These are phyloP conservation scores for Aspergillaceae sp. DNA, from an alignment of 2,329 filamentous ascomycete species.

Conservation along the genomic window DNA sequence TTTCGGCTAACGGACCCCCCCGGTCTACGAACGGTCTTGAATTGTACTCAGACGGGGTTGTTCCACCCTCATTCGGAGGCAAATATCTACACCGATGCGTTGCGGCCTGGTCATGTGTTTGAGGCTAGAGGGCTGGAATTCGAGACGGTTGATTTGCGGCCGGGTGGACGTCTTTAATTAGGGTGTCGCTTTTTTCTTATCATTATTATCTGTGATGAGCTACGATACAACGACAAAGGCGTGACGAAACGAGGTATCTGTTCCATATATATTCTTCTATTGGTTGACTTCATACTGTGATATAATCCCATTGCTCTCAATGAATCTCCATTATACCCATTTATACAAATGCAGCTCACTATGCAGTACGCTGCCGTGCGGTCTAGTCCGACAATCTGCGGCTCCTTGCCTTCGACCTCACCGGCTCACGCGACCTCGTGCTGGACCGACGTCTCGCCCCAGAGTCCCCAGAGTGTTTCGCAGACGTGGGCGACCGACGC, in stretches of 20 bases:
- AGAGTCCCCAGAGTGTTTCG: conserved; percentile 10
- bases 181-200: not conserved
- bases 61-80: conserved; percentile 71
- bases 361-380: not conserved
- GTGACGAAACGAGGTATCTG: not conserved
- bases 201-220: not conserved
- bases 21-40: conserved; percentile 73
- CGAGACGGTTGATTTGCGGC: conserved; percentile 56
- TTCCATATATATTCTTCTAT: no score
- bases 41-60: conserved; percentile 66
- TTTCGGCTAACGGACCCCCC: conserved; percentile 92
- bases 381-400: not conserved
- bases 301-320: no score
- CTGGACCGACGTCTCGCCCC: conserved; percentile 10
- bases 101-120: conserved; percentile 62
- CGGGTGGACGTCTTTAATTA: not conserved
- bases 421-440: not conserved
- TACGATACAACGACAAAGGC: not conserved
- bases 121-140: conserved; percentile 59
- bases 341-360: not conserved
- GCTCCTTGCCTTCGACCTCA: not conserved
- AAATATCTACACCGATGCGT: conserved; percentile 70
- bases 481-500: conserved; percentile 11
- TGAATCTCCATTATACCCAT: no score
- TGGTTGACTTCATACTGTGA: no score